Conservation (phyloP, 2,329 filamentous ascomycete genomes). For the Lachnellula cervina region DNA sequence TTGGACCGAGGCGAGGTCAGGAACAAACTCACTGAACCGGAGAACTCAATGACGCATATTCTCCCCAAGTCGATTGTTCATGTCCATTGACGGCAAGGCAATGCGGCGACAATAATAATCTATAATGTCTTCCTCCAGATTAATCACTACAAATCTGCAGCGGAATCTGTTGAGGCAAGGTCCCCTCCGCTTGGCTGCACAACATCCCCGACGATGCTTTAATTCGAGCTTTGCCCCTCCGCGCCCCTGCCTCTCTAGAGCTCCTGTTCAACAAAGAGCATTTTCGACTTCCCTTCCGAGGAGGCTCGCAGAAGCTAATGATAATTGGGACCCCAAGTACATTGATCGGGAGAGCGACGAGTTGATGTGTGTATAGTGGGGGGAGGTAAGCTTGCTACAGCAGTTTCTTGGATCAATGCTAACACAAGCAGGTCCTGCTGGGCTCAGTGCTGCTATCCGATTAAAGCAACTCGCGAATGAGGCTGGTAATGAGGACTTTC, state of each 20-base stretch:
- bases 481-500: conserved; percentile 91
- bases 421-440: conserved; percentile 64
- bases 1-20: too few species aligned
- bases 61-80: background rate
- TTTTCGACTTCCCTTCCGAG: conserved; percentile 41
- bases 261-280: conserved; percentile 31
- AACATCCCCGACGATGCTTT: conserved; percentile 14
- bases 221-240: conserved; percentile 16
- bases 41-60: too few species aligned
- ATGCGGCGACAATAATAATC: conserved; percentile 25
- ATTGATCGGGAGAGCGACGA: conserved; percentile 86
- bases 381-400: conserved; percentile 52
- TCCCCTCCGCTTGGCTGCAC: conserved; percentile 15
- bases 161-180: conserved; percentile 20
- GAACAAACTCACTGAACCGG: too few species aligned
- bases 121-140: conserved; percentile 27
- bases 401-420: conserved; percentile 6
- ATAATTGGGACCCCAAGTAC: conserved; percentile 58
- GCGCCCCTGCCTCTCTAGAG: conserved; percentile 14
- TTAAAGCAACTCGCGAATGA: conserved; percentile 94
- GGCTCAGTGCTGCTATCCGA: conserved; percentile 86
- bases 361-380: conserved; percentile 97
- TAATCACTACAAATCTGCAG: conserved; percentile 24
- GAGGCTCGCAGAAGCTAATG: conserved; percentile 42
- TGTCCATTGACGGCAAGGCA: conserved; percentile 5